Percentiles rank a stretch among this genome's conserved stretches.
phyloP scores from a whole-genome alignment of 225 moss, liverwort and hornwort species.

The Pleurozium schreberi region DNA sequence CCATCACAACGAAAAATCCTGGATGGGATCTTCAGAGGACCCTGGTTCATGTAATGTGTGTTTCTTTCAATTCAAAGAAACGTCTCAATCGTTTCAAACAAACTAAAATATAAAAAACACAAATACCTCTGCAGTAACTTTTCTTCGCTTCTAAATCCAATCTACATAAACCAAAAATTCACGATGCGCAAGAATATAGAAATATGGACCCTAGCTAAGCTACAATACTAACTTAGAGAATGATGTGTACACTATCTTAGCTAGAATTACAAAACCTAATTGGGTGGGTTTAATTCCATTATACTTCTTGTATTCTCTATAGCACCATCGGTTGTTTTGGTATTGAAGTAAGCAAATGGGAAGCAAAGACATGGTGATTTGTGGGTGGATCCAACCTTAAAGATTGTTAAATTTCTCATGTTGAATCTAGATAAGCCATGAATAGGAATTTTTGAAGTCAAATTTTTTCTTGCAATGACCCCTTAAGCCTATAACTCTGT shows the following conservation, averaged over 20 bases:
- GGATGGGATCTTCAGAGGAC: neutral
- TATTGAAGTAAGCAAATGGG: neutral
- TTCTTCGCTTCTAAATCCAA: neutral
- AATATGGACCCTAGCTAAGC: neutral
- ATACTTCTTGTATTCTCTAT: neutral
- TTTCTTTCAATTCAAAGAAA: neutral
- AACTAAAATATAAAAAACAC: neutral
- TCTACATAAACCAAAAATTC: neutral
- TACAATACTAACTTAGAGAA: rapidly evolving
- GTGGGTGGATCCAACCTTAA: rapidly evolving
- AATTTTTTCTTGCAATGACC: rapidly evolving
- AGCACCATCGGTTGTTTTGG: rapidly evolving
- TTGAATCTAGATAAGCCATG: neutral
- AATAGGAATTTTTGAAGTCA: neutral
- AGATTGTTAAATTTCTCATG: neutral
- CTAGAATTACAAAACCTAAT: rapidly evolving
- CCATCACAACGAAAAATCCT: neutral
- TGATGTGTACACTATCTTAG: rapidly evolving
- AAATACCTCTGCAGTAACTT: neutral
- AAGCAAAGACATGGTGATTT: rapidly evolving
- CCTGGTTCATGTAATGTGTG: neutral
- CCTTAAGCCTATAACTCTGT: rapidly evolving
- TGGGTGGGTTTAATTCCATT: rapidly evolving
- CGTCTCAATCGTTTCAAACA: neutral
- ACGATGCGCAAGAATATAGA: neutral